Evolutionary conservation across 2,329 filamentous ascomycete genomes (phyloP).

Genomic region (Blastomyces parvus): DNA sequence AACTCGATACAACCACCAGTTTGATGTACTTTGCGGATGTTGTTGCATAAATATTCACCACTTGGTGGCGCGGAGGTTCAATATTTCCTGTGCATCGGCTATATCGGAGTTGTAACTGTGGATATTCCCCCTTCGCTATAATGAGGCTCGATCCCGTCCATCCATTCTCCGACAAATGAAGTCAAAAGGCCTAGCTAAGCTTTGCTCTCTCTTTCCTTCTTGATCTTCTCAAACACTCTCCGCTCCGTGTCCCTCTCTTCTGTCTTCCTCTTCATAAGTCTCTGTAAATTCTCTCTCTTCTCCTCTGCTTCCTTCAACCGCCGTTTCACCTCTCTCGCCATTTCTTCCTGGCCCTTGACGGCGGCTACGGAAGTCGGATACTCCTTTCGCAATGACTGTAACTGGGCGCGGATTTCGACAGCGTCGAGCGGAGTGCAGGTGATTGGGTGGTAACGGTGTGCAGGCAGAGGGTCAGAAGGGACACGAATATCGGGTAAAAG

Average conservation of each 20-base stretch:
- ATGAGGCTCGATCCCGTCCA: background rate
- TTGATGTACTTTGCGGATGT: background rate
- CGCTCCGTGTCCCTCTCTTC: conserved; percentile 36
- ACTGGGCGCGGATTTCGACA: conserved; percentile 23
- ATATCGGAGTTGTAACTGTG: background rate
- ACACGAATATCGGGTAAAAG: conserved; percentile 32
- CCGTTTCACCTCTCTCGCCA: conserved; percentile 30
- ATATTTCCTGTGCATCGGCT: background rate
- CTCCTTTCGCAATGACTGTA: conserved; percentile 30
- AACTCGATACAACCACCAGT: background rate
- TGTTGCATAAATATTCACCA: background rate
- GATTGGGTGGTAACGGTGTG: conserved; percentile 31
- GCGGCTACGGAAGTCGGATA: conserved; percentile 29
- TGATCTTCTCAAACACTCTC: conserved; percentile 35
- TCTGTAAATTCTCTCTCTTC: conserved; percentile 33
- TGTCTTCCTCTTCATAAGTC: conserved; percentile 34
- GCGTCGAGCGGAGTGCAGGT: conserved; percentile 30
- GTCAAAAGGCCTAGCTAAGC: background rate
- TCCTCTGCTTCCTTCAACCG: conserved; percentile 30
- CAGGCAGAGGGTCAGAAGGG: conserved; percentile 26
- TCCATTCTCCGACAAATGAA: background rate
- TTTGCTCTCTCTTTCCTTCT: conserved; percentile 26
- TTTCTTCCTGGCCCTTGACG: conserved; percentile 30
- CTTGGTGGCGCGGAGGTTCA: background rate
- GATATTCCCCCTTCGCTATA: background rate